phyloP scores from a whole-genome alignment of 2,329 filamentous ascomycete species.

The Graphilbum fragrans region DNA sequence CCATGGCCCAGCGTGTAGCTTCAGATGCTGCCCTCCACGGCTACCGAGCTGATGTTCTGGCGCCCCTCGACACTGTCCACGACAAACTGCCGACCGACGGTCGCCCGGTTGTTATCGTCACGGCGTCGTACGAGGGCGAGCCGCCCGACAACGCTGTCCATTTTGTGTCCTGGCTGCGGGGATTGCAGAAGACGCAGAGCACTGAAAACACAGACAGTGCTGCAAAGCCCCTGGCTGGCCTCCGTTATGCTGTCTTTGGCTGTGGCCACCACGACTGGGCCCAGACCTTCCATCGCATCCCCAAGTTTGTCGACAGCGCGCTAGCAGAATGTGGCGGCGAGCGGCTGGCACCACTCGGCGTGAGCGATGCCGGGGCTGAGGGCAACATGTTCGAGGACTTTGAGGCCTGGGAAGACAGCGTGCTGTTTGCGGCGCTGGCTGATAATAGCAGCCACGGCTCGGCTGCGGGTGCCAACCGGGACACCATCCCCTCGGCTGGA shows the following conservation, averaged over 20 bases:
- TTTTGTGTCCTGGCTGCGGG: conserved; percentile 56
- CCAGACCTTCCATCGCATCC: conserved; percentile 55
- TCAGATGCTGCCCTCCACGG: conserved; percentile 22
- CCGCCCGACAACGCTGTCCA: conserved; percentile 59
- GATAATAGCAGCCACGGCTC: conserved; percentile 25
- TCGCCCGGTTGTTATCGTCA: conserved; percentile 53
- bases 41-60: conserved; percentile 21
- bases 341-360: conserved; percentile 35
- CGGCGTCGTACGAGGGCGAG: conserved; percentile 60
- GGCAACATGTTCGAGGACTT: conserved; percentile 57
- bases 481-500: conserved; percentile 16
- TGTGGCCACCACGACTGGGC: conserved; percentile 42
- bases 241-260: conserved; percentile 58
- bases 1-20: conserved; percentile 51
- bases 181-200: conserved; percentile 25
- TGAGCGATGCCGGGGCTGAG: conserved; percentile 45
- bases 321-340: conserved; percentile 36
- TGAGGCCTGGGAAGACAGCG: conserved; percentile 53
- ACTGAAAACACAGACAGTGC: conserved; percentile 18
- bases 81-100: conserved; percentile 42
- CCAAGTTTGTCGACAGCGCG: conserved; percentile 45
- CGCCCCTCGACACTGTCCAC: conserved; percentile 60
- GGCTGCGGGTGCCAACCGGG: conserved; percentile 1
- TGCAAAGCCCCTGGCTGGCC: conserved; percentile 32
- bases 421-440: conserved; percentile 39